These are phyloP conservation scores for Trichosporon sp. DNA, from an alignment of 1,284 basidiomycete species.

Conservation along the genomic window DNA sequence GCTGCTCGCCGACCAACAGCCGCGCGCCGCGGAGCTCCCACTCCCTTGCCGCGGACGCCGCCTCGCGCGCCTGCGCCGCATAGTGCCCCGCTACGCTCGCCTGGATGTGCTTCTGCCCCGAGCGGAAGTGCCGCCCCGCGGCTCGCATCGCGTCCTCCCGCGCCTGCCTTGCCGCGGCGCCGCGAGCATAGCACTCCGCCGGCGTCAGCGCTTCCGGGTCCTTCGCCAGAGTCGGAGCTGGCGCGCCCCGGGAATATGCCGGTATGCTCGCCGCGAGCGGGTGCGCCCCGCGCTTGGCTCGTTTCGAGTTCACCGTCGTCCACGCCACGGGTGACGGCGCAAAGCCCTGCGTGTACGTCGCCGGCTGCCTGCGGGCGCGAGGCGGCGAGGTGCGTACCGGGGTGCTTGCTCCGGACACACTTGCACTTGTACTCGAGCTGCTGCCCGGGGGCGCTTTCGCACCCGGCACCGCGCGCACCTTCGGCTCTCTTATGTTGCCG, in stretches of 20 bases:
- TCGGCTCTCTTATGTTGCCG: neutral
- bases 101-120: slow-evolving; percentile 13
- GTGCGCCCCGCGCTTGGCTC: slow-evolving; percentile 16
- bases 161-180: slow-evolving; percentile 26
- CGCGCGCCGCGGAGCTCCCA: slow-evolving; percentile 45
- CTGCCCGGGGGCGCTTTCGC: neutral
- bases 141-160: slow-evolving; percentile 37
- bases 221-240: slow-evolving; percentile 9
- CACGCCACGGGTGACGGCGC: slow-evolving; percentile 36
- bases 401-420: neutral
- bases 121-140: slow-evolving; percentile 35
- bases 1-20: slow-evolving; percentile 36
- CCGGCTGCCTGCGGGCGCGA: neutral
- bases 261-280: slow-evolving; percentile 35
- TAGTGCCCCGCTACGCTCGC: slow-evolving; percentile 41
- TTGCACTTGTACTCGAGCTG: neutral
- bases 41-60: slow-evolving; percentile 25
- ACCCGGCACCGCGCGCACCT: slow-evolving; percentile 7
- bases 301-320: slow-evolving; percentile 30
- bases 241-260: slow-evolving; percentile 28
- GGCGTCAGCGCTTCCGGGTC: slow-evolving; percentile 19
- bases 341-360: neutral
- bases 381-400: neutral
- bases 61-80: slow-evolving; percentile 38
- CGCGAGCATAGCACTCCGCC: slow-evolving; percentile 34